Evolutionary conservation across 495 filamentous ascomycete genomes (phyloP).

Genomic region (Terfezia boudieri): DNA sequence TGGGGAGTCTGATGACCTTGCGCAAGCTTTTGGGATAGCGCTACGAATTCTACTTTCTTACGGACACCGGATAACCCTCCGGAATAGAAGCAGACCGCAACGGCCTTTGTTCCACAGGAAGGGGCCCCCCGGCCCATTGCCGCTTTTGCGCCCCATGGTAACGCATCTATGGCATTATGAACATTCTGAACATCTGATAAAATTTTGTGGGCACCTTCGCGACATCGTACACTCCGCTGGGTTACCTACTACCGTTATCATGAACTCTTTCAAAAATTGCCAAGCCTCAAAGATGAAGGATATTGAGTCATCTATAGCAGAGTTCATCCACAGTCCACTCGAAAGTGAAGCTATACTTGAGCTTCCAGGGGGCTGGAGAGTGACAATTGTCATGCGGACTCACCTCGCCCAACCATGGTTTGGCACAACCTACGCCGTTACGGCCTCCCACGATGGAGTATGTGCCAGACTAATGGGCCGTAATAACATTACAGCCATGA

Average conservation of each 20-base stretch:
- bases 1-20: slow-evolving; percentile 22
- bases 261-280: not conserved
- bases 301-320: slow-evolving; percentile 13
- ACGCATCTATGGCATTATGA: slow-evolving; percentile 38
- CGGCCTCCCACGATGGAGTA: slow-evolving; percentile 14
- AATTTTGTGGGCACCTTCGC: slow-evolving; percentile 16
- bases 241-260: not conserved
- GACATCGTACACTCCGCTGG: slow-evolving; percentile 10
- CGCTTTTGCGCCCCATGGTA: slow-evolving; percentile 42
- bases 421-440: slow-evolving; percentile 14
- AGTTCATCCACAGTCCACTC: slow-evolving; percentile 8
- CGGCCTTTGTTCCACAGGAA: slow-evolving; percentile 32
- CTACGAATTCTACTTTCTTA: slow-evolving; percentile 50
- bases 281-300: slow-evolving; percentile 5
- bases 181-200: slow-evolving; percentile 23
- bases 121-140: slow-evolving; percentile 29
- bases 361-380: slow-evolving; percentile 14
- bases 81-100: slow-evolving; percentile 36
- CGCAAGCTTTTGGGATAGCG: slow-evolving; percentile 33
- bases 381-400: slow-evolving; percentile 14
- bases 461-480: slow-evolving; percentile 13
- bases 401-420: slow-evolving; percentile 7
- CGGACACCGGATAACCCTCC: slow-evolving; percentile 44
- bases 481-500: slow-evolving; percentile 9
- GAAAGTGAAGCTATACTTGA: slow-evolving; percentile 13